A percentile compares a stretch with the other conserved stretches of the same genome.
Evolutionary conservation across 1,284 basidiomycete species (phyloP).

Genomic region (Melampsora medusae): DNA sequence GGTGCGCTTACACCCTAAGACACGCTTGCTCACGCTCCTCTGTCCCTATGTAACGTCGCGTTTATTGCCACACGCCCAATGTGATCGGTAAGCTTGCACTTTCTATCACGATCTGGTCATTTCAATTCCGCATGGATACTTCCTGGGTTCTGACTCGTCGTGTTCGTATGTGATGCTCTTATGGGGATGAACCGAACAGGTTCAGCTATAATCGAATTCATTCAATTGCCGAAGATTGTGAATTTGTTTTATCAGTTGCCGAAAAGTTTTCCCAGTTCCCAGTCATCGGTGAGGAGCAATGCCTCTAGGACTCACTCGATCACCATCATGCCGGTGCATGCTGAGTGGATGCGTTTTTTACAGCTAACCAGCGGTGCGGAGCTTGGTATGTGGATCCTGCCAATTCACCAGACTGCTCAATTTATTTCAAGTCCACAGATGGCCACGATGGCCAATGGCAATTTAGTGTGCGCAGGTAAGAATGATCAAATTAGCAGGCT

Average conservation of each 20-base stretch:
- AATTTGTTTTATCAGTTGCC: slow-evolving; percentile 67
- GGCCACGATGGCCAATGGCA: slow-evolving; percentile 69
- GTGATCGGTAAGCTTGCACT: too few relatives aligned
- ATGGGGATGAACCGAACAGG: not conserved
- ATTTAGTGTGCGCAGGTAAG: slow-evolving; percentile 10
- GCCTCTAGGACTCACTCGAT: not conserved
- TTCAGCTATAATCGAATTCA: slow-evolving; percentile 81
- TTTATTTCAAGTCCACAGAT: slow-evolving; percentile 97
- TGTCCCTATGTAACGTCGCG: too few relatives aligned
- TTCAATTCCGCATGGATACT: too few relatives aligned
- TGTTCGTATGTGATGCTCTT: not conserved
- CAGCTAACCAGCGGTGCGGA: slow-evolving; percentile 88
- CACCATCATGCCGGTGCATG: slow-evolving; percentile 12
- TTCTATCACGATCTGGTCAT: too few relatives aligned
- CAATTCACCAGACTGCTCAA: slow-evolving; percentile 54
- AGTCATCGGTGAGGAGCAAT: slow-evolving; percentile 63
- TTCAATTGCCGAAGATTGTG: slow-evolving; percentile 73
- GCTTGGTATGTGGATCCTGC: slow-evolving; percentile 84
- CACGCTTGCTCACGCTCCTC: too few relatives aligned
- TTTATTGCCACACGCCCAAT: too few relatives aligned
- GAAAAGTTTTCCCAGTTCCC: slow-evolving; percentile 64
- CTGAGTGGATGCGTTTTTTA: slow-evolving; percentile 37
- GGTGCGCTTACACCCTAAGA: too few relatives aligned
- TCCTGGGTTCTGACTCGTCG: too few relatives aligned
- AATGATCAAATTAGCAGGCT: too few relatives aligned